A percentile compares a stretch with the other conserved stretches of the same genome.
Conservation (phyloP, 1,139 yeast genomes). For the Ogataea hybrid region DNA sequence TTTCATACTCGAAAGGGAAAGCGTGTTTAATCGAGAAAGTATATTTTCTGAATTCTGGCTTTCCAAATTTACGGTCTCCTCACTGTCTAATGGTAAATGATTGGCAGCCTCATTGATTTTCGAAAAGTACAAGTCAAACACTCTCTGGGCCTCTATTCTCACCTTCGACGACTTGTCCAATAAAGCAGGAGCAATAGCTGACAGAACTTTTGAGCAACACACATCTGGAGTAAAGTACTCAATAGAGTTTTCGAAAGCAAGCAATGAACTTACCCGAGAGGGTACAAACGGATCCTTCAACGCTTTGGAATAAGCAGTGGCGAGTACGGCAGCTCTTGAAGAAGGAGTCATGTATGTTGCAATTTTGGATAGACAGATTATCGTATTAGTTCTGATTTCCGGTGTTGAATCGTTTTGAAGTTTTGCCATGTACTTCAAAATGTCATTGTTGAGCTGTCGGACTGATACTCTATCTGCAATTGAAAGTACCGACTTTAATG, state of each 20-base stretch:
- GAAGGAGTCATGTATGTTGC: conserved; percentile 58
- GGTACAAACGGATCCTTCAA: conserved; percentile 78
- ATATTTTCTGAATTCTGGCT: conserved; percentile 28
- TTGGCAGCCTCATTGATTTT: conserved; percentile 65
- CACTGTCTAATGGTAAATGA: conserved; percentile 48
- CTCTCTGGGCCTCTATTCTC: conserved; percentile 64
- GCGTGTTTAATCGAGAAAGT: conserved; percentile 16
- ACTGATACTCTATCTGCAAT: conserved; percentile 69
- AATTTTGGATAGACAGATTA: conserved; percentile 70
- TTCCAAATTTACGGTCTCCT: conserved; percentile 35
- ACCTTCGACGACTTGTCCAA: conserved; percentile 73
- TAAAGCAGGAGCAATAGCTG: conserved; percentile 80
- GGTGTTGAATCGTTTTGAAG: conserved; percentile 84
- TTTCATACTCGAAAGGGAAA: conserved; percentile 25
- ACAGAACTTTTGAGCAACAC: conserved; percentile 78
- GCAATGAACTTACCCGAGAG: conserved; percentile 73
- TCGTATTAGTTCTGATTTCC: conserved; percentile 82
- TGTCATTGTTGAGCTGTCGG: conserved; percentile 83
- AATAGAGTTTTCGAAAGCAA: conserved; percentile 66
- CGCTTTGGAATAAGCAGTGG: conserved; percentile 85
- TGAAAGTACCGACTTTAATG: conserved; percentile 66
- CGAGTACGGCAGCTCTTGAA: conserved; percentile 68
- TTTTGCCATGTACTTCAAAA: conserved; percentile 77
- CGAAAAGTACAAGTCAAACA: conserved; percentile 62
- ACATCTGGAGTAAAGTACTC: conserved; percentile 72